Conservation (phyloP, 2,329 filamentous ascomycete species). For the Dactylellina haptotyla region DNA sequence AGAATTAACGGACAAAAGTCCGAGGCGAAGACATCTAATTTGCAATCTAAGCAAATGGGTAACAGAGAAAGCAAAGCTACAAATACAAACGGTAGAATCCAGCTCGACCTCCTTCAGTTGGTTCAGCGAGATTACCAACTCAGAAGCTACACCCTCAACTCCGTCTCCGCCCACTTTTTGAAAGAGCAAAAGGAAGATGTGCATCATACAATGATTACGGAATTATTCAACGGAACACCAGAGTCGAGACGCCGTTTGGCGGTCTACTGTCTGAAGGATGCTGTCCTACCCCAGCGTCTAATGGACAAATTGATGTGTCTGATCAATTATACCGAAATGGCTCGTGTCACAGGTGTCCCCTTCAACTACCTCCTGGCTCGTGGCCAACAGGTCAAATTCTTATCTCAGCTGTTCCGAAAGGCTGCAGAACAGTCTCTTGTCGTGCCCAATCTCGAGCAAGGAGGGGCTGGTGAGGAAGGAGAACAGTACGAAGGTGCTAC, state of each 20-base stretch:
- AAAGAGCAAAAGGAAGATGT: conserved; percentile 99
- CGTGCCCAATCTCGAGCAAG: conserved; percentile 80
- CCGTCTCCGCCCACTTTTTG: conserved; percentile 91
- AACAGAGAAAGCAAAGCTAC: conserved; percentile 93
- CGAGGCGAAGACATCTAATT: conserved; percentile 79
- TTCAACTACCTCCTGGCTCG: conserved; percentile 93
- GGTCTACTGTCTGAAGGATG: conserved; percentile 97
- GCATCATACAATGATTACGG: conserved; percentile 98
- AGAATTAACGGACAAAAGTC: conserved; percentile 78
- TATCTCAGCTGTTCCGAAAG: conserved; percentile 96
- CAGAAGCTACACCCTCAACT: conserved; percentile 96
- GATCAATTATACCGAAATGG: conserved; percentile 99
- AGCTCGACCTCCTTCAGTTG: conserved; percentile 92
- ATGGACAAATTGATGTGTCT: conserved; percentile 98
- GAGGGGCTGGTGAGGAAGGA: conserved; percentile 70
- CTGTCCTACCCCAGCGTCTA: conserved; percentile 89
- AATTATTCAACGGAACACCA: conserved; percentile 93
- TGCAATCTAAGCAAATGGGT: conserved; percentile 98
- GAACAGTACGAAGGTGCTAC: conserved; percentile 98
- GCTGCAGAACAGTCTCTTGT: conserved; percentile 92
- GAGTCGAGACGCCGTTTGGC: conserved; percentile 91
- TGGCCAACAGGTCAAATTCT: conserved; percentile 96
- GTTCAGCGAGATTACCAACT: conserved; percentile 95
- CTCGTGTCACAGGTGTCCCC: conserved; percentile 97
- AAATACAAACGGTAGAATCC: conserved; percentile 91